phyloP scores from a whole-genome alignment of 495 filamentous ascomycete genomes.

The Cercophora samala region DNA sequence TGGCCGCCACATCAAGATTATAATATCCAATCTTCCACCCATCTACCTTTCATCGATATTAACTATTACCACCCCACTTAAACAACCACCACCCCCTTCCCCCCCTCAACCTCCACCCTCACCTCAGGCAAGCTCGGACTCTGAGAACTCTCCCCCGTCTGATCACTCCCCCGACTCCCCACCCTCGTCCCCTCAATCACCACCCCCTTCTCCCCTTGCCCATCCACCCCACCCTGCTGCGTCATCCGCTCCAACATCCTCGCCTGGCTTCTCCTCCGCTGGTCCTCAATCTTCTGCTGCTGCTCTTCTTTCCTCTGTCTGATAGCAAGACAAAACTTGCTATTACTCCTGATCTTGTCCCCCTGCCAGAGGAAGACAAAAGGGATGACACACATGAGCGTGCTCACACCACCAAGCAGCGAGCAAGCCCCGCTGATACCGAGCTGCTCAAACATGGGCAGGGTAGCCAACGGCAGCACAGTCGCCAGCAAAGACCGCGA shows the following conservation, averaged over 20 bases:
- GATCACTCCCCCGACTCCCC: background rate
- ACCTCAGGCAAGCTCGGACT: background rate
- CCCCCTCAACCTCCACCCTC: background rate
- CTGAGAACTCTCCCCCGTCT: background rate
- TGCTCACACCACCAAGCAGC: slow-evolving; percentile 38
- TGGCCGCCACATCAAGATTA: too few species aligned
- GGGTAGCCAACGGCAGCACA: slow-evolving; percentile 50
- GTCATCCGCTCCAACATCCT: background rate
- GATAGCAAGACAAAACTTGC: slow-evolving; percentile 39
- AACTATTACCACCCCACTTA: too few species aligned
- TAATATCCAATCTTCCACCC: background rate
- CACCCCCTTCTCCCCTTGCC: background rate
- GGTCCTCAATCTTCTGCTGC: background rate
- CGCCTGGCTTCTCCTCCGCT: background rate
- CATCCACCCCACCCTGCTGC: background rate
- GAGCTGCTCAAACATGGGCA: slow-evolving; percentile 38
- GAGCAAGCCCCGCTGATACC: slow-evolving; percentile 39
- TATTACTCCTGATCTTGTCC: slow-evolving; percentile 33
- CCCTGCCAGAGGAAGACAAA: slow-evolving; percentile 45
- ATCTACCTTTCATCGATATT: background rate
- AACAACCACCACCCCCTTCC: background rate
- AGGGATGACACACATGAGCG: slow-evolving; percentile 40
- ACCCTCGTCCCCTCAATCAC: background rate
- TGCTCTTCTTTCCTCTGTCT: slow-evolving; percentile 35
- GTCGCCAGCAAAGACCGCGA: slow-evolving; percentile 61